phyloP scores from a whole-genome alignment of 176 grass and related monocot genomes.

The Lolium rigidum region DNA sequence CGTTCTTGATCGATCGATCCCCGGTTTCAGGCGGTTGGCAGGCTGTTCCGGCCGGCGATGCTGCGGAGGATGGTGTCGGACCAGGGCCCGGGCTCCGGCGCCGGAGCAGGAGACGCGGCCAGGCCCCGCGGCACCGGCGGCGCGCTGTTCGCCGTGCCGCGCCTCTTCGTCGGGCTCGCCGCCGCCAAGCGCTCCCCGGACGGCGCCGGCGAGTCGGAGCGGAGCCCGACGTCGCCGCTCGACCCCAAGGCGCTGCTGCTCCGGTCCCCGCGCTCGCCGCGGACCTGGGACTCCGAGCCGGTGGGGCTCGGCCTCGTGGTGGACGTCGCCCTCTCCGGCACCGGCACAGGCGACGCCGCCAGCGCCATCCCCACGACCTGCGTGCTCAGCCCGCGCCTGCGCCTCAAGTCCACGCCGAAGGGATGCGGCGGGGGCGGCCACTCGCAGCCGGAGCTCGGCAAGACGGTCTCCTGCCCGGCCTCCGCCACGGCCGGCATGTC shows the following conservation, averaged over 20 bases:
- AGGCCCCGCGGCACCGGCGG: constrained; percentile 42
- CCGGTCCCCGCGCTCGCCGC: constrained; percentile 58
- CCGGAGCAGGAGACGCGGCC: constrained; percentile 4
- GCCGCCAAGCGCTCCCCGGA: constrained; percentile 59
- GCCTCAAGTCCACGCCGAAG: constrained; percentile 62
- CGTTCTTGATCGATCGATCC: constrained; percentile 11
- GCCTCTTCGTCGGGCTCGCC: constrained; percentile 73
- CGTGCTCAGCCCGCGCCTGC: constrained; percentile 54
- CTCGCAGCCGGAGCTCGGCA: constrained; percentile 66
- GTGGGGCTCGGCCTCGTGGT: constrained; percentile 78
- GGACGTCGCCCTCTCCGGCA: constrained; percentile 49
- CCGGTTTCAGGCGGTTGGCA: constrained; percentile 36
- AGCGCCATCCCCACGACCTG: constrained; percentile 43
- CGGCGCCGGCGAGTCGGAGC: constrained; percentile 36
- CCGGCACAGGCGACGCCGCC: constrained; percentile 14
- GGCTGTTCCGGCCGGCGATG: constrained; percentile 47
- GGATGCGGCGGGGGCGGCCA: constrained; percentile 49
- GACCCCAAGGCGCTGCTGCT: constrained; percentile 77
- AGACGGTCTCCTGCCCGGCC: constrained; percentile 64
- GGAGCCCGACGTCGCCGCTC: constrained; percentile 89
- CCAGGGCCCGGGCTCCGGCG: constrained; percentile 32
- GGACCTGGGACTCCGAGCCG: constrained; percentile 68
- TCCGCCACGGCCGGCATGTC: constrained; percentile 47
- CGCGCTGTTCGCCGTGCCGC: constrained; percentile 69
- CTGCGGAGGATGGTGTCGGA: constrained; percentile 66